phyloP scores from a whole-genome alignment of 202 grass and related monocot species.

The Brachypodium distachyon region DNA sequence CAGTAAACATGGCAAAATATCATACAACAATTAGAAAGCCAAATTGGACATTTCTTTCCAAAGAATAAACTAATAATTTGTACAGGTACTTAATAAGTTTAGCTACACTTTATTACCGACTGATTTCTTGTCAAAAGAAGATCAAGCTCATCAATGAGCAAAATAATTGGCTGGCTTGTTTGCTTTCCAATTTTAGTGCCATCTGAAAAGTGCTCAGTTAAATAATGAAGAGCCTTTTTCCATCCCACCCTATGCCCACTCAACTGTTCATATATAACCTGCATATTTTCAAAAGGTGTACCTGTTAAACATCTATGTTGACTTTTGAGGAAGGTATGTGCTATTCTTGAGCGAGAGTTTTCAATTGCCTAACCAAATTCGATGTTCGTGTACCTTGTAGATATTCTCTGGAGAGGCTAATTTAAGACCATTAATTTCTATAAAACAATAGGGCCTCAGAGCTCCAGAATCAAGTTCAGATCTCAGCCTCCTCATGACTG shows the following conservation, averaged over 20 bases:
- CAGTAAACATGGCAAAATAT: background rate
- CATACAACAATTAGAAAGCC: background rate
- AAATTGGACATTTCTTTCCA: background rate
- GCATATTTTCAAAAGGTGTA: constrained; percentile 7
- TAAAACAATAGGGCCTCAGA: constrained; percentile 72
- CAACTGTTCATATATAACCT: constrained; percentile 88
- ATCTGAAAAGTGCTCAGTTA: constrained; percentile 85
- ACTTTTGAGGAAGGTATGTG: background rate
- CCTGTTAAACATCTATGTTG: background rate
- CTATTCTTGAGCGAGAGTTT: background rate
- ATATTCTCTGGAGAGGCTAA: constrained; percentile 87
- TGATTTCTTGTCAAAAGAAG: constrained; percentile 98
- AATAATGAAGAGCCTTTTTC: constrained; percentile 93
- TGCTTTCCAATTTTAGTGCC: constrained; percentile 50
- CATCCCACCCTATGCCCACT: constrained; percentile 81
- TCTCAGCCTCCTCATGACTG: constrained; percentile 76
- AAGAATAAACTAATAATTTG: background rate
- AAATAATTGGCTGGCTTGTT: constrained; percentile 70
- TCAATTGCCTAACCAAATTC: constrained; percentile 1
- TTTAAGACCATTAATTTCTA: constrained; percentile 95
- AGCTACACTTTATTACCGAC: constrained; percentile 52
- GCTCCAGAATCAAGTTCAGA: constrained; percentile 69
- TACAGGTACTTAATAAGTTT: background rate
- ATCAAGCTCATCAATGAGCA: constrained; percentile 99
- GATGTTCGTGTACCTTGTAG: constrained; percentile 58